These are phyloP conservation scores for Globisporangium nodosum DNA, from an alignment of 352 stramenopile species.

Conservation along the genomic window DNA sequence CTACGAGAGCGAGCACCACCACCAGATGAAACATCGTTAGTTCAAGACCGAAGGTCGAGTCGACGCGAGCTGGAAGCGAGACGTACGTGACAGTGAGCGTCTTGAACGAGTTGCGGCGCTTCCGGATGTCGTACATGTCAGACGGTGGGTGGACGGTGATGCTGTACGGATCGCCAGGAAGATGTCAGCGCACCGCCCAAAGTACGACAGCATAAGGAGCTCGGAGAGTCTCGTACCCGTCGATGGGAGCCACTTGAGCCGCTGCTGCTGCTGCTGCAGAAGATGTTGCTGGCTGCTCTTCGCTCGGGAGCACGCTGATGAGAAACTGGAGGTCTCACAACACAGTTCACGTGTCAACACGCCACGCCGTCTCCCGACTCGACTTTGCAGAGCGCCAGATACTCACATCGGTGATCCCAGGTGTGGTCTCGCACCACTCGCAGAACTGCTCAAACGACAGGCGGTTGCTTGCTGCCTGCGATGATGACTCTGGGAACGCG, in stretches of 20 bases:
- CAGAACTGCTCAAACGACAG: slow-evolving; percentile 88
- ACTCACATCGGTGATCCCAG: slow-evolving; percentile 64
- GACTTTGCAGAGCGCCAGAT: background rate
- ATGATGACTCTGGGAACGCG: slow-evolving; percentile 40
- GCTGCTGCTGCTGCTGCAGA: background rate
- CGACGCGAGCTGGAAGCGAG: background rate
- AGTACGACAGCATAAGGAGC: background rate
- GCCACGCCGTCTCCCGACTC: background rate
- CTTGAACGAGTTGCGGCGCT: slow-evolving; percentile 46
- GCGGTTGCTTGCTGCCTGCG: slow-evolving; percentile 32
- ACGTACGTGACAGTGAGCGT: slow-evolving; percentile 49
- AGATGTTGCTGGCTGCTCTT: slow-evolving; percentile 30
- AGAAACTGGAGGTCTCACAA: slow-evolving; percentile 38
- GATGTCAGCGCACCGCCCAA: background rate
- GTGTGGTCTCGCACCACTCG: slow-evolving; percentile 78
- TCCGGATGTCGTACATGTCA: slow-evolving; percentile 11
- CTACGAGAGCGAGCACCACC: slow-evolving; percentile 6
- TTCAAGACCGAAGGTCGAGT: background rate
- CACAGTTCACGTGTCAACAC: background rate
- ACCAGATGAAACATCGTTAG: background rate
- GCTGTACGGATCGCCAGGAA: background rate
- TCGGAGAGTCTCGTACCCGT: slow-evolving; percentile 19
- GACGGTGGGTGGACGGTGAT: slow-evolving; percentile 7
- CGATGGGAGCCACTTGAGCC: slow-evolving; percentile 23
- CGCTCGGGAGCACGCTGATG: slow-evolving; percentile 69